phyloP scores from a whole-genome alignment of 1,139 yeast species.

The Pichia sp. region DNA sequence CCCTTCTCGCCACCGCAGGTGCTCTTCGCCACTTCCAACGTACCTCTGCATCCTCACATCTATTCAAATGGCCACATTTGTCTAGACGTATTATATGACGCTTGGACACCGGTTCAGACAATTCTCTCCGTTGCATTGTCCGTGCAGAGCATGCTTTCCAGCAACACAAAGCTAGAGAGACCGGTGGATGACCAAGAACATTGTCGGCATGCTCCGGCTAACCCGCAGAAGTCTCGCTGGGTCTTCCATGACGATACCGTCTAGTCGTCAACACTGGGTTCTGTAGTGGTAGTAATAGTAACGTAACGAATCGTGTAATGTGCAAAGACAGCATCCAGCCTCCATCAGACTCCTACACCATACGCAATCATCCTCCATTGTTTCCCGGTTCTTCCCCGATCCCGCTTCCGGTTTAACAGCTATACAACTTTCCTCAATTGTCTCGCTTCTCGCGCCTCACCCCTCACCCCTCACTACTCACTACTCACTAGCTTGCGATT shows the following conservation, averaged over 20 bases:
- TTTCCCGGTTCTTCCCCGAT: too few species aligned
- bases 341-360: too few species aligned
- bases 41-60: slow-evolving; percentile 68
- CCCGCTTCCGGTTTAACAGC: too few species aligned
- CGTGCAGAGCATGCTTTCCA: slow-evolving; percentile 56
- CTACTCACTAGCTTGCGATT: too few species aligned
- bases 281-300: too few species aligned
- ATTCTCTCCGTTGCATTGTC: slow-evolving; percentile 49
- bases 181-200: slow-evolving; percentile 53
- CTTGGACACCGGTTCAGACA: slow-evolving; percentile 69
- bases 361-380: too few species aligned
- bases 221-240: slow-evolving; percentile 47
- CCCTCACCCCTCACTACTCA: too few species aligned
- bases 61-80: slow-evolving; percentile 74
- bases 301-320: too few species aligned
- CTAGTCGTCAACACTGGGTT: too few species aligned
- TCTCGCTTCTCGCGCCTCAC: too few species aligned
- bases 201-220: slow-evolving; percentile 44
- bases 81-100: slow-evolving; percentile 53
- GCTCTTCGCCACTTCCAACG: slow-evolving; percentile 35
- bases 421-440: too few species aligned
- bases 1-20: slow-evolving; percentile 65
- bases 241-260: slow-evolving; percentile 48
- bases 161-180: slow-evolving; percentile 37
- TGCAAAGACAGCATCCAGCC: too few species aligned